phyloP scores from a whole-genome alignment of 148 eudicot species.

The Silene uniflora region DNA sequence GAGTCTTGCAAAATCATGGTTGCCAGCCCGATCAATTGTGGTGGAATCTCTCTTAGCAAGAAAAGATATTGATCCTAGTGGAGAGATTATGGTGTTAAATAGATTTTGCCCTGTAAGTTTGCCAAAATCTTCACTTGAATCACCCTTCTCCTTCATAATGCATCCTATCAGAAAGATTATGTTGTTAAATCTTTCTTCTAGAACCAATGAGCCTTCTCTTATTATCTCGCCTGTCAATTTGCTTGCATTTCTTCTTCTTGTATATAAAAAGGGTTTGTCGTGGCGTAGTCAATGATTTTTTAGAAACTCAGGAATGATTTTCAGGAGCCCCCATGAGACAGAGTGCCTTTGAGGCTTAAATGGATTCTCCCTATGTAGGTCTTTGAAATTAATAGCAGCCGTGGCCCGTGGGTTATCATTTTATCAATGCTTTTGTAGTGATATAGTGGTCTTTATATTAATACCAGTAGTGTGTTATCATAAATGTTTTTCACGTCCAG shows the following conservation, averaged over 20 bases:
- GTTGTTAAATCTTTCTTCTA: not conserved
- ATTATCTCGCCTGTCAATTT: not conserved
- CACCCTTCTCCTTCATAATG: not conserved
- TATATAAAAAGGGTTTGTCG: not conserved
- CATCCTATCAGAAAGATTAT: not conserved
- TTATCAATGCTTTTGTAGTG: no score
- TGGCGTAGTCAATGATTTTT: no score
- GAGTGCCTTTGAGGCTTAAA: no score
- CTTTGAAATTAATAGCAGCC: no score
- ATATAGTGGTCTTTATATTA: no score
- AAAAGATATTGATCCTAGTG: conserved; percentile 48
- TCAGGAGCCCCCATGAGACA: no score
- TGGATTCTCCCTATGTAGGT: no score
- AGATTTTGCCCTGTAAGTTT: not conserved
- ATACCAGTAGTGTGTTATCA: no score
- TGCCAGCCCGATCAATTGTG: conserved; percentile 78
- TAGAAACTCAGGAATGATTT: no score
- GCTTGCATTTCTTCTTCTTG: not conserved
- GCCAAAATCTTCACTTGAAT: not conserved
- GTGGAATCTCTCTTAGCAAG: conserved; percentile 59
- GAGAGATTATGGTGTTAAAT: conserved; percentile 56
- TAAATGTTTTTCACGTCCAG: no score
- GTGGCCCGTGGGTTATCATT: no score
- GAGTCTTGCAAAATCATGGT: conserved; percentile 65
- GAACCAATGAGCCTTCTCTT: not conserved